A percentile compares a stretch with the other conserved stretches of the same genome.
phyloP scores from a whole-genome alignment of 176 grass and related monocot genomes.

The Oryza coarctata region DNA sequence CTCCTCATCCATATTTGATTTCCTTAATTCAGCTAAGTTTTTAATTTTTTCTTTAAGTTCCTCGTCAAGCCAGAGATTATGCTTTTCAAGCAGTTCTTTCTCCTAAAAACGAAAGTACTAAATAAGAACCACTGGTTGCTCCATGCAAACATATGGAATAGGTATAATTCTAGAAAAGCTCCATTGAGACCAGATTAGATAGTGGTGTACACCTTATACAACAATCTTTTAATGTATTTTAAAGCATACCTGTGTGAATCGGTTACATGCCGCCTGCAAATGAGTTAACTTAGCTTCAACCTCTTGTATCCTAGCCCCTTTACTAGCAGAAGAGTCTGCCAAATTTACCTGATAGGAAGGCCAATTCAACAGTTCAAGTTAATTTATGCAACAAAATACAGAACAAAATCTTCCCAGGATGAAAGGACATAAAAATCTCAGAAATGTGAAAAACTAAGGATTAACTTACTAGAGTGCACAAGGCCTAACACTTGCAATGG shows the following conservation, averaged over 20 bases:
- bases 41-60: conserved; percentile 74
- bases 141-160: neutral
- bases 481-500: neutral
- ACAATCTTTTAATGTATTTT: neutral
- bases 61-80: conserved; percentile 85
- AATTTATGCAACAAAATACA: neutral
- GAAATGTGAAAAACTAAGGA: neutral
- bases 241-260: conserved; percentile 67
- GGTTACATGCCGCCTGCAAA: conserved; percentile 69
- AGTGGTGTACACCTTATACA: conserved; percentile 8
- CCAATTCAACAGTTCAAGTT: neutral
- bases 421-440: neutral
- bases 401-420: neutral
- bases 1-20: conserved; percentile 78
- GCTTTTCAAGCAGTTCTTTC: conserved; percentile 81
- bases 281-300: conserved; percentile 69
- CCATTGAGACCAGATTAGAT: neutral
- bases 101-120: conserved; percentile 55
- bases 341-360: conserved; percentile 60
- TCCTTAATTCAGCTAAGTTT: conserved; percentile 59
- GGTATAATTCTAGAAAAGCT: neutral
- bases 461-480: neutral
- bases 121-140: conserved; percentile 9
- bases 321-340: conserved; percentile 59
- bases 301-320: conserved; percentile 73